Conservation (phyloP, 2,329 filamentous ascomycete species). For the Teratosphaeria pseudoeucalypti region DNA sequence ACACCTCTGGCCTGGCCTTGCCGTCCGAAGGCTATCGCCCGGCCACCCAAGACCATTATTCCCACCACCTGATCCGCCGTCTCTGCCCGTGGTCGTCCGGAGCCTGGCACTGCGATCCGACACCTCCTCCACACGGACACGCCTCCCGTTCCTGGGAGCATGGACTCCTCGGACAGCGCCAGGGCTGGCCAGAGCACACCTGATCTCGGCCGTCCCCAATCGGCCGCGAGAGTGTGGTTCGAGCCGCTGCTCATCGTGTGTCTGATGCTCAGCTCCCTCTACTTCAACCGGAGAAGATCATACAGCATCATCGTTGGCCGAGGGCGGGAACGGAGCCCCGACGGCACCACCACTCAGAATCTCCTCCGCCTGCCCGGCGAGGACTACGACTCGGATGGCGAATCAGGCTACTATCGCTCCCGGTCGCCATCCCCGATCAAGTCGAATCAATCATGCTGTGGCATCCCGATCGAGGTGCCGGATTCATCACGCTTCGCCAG, state of each 20-base stretch:
- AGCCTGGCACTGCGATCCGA: background rate
- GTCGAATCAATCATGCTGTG: background rate
- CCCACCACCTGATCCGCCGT: background rate
- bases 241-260: slow-evolving; percentile 26
- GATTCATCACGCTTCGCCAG: slow-evolving; percentile 41
- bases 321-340: background rate
- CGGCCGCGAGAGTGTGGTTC: slow-evolving; percentile 11
- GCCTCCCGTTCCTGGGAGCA: background rate
- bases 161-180: background rate
- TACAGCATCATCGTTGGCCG: slow-evolving; percentile 17
- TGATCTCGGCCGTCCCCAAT: slow-evolving; percentile 11
- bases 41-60: background rate
- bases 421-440: slow-evolving; percentile 1
- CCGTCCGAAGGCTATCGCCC: background rate
- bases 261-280: slow-evolving; percentile 30
- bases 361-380: background rate
- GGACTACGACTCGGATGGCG: background rate
- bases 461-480: slow-evolving; percentile 1
- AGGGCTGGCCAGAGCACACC: background rate
- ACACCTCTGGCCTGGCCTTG: background rate
- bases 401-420: background rate
- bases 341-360: background rate
- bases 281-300: slow-evolving; percentile 28
- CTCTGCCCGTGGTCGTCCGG: background rate
- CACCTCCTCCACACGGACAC: background rate